Evolutionary conservation across 1,284 basidiomycete species (phyloP).

Genomic region (Malassezia slooffiae): DNA sequence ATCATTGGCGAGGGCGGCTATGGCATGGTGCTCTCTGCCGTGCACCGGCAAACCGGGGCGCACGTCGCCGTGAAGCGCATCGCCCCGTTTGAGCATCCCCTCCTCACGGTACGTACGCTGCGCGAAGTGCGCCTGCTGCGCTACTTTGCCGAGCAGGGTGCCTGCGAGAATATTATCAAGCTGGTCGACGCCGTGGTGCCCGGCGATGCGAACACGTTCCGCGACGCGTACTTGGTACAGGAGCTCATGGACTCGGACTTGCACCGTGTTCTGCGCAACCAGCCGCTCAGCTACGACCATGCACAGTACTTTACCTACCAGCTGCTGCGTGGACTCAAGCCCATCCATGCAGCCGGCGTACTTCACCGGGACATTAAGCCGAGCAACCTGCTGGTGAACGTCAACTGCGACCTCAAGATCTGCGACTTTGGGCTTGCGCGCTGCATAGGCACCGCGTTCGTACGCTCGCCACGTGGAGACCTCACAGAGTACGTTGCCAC

Average conservation of each 20-base stretch:
- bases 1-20: constrained; percentile 50
- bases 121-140: constrained; percentile 19
- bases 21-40: constrained; percentile 48
- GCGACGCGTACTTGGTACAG: constrained; percentile 49
- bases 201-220: constrained; percentile 17
- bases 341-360: constrained; percentile 82
- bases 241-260: constrained; percentile 78
- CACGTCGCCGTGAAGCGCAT: constrained; percentile 22
- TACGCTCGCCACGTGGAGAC: too few relatives aligned
- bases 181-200: constrained; percentile 32
- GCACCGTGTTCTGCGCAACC: constrained; percentile 74
- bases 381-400: constrained; percentile 85
- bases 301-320: constrained; percentile 52
- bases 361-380: constrained; percentile 93
- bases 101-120: constrained; percentile 18
- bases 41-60: constrained; percentile 45
- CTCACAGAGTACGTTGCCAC: constrained; percentile 43
- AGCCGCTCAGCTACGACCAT: constrained; percentile 53
- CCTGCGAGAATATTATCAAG: constrained; percentile 21
- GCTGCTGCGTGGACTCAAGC: constrained; percentile 81
- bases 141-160: constrained; percentile 14
- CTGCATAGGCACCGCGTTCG: constrained; percentile 11
- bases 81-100: constrained; percentile 13
- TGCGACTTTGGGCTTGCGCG: constrained; percentile 33
- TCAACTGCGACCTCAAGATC: constrained; percentile 71